Evolutionary conservation across 2,329 filamentous ascomycete genomes (phyloP), one percentile per base, ranked within the genome.

Genomic region (Xylariales sp.): DNA sequence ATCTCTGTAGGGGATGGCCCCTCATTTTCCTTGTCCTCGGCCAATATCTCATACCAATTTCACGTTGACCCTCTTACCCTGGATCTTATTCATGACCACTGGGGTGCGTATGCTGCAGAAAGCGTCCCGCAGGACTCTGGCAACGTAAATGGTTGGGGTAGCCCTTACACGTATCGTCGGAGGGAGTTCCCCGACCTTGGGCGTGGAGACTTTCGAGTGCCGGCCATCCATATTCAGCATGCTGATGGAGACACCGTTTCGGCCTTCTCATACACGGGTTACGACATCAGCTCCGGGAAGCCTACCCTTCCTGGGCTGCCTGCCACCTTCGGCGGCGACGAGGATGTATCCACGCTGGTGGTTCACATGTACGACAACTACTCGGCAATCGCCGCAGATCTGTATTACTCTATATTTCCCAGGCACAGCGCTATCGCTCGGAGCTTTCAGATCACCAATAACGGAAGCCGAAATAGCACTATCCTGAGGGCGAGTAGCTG

Each of bases 101-200:
- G 78, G 40, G 80, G 79, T 29, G 76, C 69, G 11, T 66, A 64
- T 1, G 63, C 72, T 4, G 68, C 67, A 3, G 78, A 80, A 34
- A 66, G 73, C 13, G 63, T 72, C 2, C 65, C 69, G 0, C 60
- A 65, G 2, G 61, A 66, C 25, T 52, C 69, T 4, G 66, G 69
- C 0, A 60, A 64, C 1, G 60, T 64, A 25, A 56, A 67, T 14
- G 80, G 80, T 30, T 83, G 79, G 79, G 62, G 69, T 24, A 59
- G 68, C 21, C 51, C 65, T 33, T 55, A 69, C 24, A 70, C 69
- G 10, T 76, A 74, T 29, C 53, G 70, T 13, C 69, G 75, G 13
- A 71, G 80, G 19, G 80, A 83, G 51, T 82, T 81, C 38, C 80
- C 80, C 2, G 79, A 84, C 42, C 61, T 78, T 5, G 79, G 80